Conservation (phyloP, 495 filamentous ascomycete genomes). For the Penicillium flavigenum region DNA sequence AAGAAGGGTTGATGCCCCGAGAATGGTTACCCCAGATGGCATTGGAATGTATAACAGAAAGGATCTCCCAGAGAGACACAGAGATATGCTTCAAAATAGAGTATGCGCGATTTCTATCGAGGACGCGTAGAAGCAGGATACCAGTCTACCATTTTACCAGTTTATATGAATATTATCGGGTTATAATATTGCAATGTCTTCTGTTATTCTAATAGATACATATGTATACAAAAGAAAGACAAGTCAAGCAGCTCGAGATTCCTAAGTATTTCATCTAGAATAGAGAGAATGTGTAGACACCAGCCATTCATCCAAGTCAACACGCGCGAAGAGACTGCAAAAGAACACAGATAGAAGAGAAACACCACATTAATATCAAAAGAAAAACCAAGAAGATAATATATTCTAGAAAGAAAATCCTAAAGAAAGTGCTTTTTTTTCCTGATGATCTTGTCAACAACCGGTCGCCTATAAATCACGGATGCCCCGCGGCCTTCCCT, state of each 20-base stretch:
- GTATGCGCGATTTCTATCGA: constrained; percentile 23
- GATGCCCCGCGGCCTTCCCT: constrained; percentile 50
- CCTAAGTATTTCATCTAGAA: not conserved
- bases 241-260: not conserved
- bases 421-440: constrained; percentile 21
- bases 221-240: too few relatives aligned
- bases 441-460: constrained; percentile 48
- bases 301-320: constrained; percentile 12
- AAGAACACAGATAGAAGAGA: constrained; percentile 13
- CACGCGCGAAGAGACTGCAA: not conserved
- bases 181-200: not conserved
- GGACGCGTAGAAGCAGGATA: constrained; percentile 3
- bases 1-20: constrained; percentile 3
- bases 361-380: constrained; percentile 12
- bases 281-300: constrained; percentile 21
- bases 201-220: not conserved
- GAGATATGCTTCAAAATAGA: constrained; percentile 1
- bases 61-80: not conserved
- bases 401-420: constrained; percentile 11
- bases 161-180: not conserved
- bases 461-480: constrained; percentile 52
- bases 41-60: constrained; percentile 24
- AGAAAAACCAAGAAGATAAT: constrained; percentile 17
- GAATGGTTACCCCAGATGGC: constrained; percentile 16
- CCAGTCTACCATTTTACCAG: not conserved